Evolutionary conservation across 2,329 filamentous ascomycete species (phyloP).

Genomic region (Pseudogymnoascus sp.): DNA sequence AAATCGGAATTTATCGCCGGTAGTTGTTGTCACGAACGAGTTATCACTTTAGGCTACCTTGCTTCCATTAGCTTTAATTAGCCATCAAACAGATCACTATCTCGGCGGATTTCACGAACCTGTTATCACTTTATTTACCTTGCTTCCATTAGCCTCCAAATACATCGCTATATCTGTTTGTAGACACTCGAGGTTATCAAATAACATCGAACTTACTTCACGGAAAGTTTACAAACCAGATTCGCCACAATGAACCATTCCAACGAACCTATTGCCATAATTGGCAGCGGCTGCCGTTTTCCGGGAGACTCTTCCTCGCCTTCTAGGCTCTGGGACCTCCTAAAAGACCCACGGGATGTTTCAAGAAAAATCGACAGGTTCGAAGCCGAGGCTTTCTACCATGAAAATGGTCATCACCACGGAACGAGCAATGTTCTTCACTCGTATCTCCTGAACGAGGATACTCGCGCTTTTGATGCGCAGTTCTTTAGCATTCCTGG

Average conservation of each 20-base stretch:
- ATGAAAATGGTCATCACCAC: slow-evolving; percentile 10
- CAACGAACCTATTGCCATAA: slow-evolving; percentile 12
- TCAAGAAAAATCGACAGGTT: slow-evolving; percentile 9
- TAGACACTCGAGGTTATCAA: background rate
- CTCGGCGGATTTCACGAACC: background rate
- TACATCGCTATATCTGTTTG: background rate
- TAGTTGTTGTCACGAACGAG: background rate
- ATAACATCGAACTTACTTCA: background rate
- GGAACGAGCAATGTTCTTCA: slow-evolving; percentile 10
- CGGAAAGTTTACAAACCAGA: background rate
- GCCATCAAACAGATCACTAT: background rate
- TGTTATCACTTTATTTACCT: too few species aligned
- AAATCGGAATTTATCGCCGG: background rate
- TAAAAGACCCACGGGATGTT: slow-evolving; percentile 10
- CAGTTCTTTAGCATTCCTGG: slow-evolving; percentile 24
- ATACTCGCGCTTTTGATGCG: slow-evolving; percentile 17
- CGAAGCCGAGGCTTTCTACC: slow-evolving; percentile 9
- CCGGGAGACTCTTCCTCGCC: slow-evolving; percentile 10
- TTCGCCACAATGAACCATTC: background rate
- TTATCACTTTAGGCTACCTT: background rate
- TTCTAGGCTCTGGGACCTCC: slow-evolving; percentile 11
- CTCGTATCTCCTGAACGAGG: slow-evolving; percentile 10
- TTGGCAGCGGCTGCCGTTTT: slow-evolving; percentile 13
- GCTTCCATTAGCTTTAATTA: background rate
- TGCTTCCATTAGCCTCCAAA: too few species aligned